Base-by-base conservation (phyloP, 768 basidiomycete species). In the Tulasnella sp. region DNA sequence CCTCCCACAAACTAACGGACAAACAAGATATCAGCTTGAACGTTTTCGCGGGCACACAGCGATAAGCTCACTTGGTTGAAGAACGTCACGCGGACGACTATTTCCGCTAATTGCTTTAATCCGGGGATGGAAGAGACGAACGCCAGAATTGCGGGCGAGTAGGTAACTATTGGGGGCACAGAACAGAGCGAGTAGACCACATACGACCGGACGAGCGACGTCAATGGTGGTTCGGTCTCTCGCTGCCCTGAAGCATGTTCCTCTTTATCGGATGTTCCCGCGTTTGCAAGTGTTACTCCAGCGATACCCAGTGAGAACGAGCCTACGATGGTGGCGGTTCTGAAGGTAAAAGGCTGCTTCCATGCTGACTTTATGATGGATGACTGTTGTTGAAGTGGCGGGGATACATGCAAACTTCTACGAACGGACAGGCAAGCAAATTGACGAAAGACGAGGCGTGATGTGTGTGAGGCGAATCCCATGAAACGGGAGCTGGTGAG, bases 131-230 rank as follows among this genome's bases (percentile, higher is more conserved):
- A 77, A 1, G 81, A 69, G 39, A 73, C 71, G 4, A 74, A 67
- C 11, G 76, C 69, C 40, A 96, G 73, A 23, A 92, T 69, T 43
- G 69, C 67, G 0, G 89, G 88, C 0, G 88, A 79, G 58, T 77
- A 69, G 64, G 93, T 86, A 27, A 94, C 84, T 11, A 96, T 70
- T 0, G 72, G 62, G 2, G 91, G 86, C 21, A 86, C 71, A 4
- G 88, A 88, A 65, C 83, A 85, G 67, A 87, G 74, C 5, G 84
- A 75, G 71, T 86, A 94, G 27, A 94, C 90, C 31, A 83, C 66
- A 64, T 92, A 94, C 1, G 87, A 71, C 36, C 90, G 78, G 45
- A 87, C 58, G 19, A 86, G 75, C 1, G 71, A 62, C 19, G 65
- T 27, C 17, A 57, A 25, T 8, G 55, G 39, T 31, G 32, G 50